Evolutionary conservation across 1,284 basidiomycete genomes (phyloP), one percentile per base, ranked within the genome.

Genomic region (Malassezia restricta): DNA sequence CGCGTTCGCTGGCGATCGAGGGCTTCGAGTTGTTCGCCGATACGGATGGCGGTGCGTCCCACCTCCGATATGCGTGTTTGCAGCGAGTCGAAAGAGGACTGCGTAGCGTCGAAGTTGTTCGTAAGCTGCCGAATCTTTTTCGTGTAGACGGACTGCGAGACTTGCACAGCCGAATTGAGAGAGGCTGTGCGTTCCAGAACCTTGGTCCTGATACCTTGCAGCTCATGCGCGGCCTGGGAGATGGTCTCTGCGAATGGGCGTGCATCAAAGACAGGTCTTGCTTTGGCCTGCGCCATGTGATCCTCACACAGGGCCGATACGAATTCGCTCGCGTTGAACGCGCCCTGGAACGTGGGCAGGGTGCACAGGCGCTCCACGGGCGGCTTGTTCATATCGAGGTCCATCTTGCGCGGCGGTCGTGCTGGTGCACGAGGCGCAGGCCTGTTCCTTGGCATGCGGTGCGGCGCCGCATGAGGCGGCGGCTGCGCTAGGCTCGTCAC

Each of bases 271-370:
- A 91, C 86, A 17, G 87, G 78, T 63, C 83, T 81, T 20, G 79
- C 79, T 71, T 87, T 87, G 40, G 87, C 90, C 60, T 85, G 81
- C 15, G 82, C 75, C 50, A 94, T 90, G 46, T 89, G 78, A 72
- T 82, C 86, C 75, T 92, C 88, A 14, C 86, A 89, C 47, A 90
- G 78, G 7, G 81, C 79, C 20, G 83, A 82, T 46, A 96, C 80
- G 64, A 94, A 91, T 59, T 92, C 88, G 60, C 87, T 86, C 47
- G 87, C 83, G 69, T 89, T 85, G 75, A 94, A 95, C 74, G 87
- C 85, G 57, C 84, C 84, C 29, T 62, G 61, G 68, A 87, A 87
- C 2, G 80, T 79, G 15, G 78, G 77, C 17, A 86, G 76, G 44
- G 79, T 78, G 8, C 86, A 77, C 37, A 83, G 82, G 27, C 80